phyloP scores from a whole-genome alignment of 108 stramenopile genomes.

The Pseudonitzschia multiseries region DNA sequence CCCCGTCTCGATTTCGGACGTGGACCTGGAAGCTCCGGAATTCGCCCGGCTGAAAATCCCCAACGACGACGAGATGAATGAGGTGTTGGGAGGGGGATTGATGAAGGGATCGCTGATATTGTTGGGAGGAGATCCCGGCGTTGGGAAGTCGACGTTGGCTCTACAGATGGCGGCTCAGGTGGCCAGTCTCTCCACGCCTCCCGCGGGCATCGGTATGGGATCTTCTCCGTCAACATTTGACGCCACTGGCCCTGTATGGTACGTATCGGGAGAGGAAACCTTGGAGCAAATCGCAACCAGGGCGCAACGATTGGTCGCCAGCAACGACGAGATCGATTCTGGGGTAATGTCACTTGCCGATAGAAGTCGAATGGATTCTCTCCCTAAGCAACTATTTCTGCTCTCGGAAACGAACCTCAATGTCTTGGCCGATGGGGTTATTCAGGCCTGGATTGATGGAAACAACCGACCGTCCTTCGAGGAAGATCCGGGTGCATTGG shows the following conservation, averaged over 20 bases:
- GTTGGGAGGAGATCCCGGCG: slow-evolving; percentile 93
- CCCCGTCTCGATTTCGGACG: slow-evolving; percentile 65
- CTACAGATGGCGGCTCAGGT: slow-evolving; percentile 71
- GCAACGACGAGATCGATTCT: slow-evolving; percentile 7
- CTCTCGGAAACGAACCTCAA: slow-evolving; percentile 76
- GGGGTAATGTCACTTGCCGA: background rate
- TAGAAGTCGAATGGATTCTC: background rate
- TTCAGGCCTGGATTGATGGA: slow-evolving; percentile 22
- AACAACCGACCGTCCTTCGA: background rate
- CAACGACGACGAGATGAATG: slow-evolving; percentile 79
- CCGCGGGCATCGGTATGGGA: slow-evolving; percentile 75
- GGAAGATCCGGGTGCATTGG: slow-evolving; percentile 3
- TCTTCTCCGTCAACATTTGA: slow-evolving; percentile 21
- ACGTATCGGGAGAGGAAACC: slow-evolving; percentile 94
- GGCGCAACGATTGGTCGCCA: slow-evolving; percentile 68
- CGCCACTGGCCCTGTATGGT: slow-evolving; percentile 76
- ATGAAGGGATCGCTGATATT: slow-evolving; percentile 87
- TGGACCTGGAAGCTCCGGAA: slow-evolving; percentile 46
- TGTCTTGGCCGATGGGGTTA: slow-evolving; percentile 54
- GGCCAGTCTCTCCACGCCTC: slow-evolving; percentile 49
- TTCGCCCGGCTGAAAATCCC: slow-evolving; percentile 52
- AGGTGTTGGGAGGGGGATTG: slow-evolving; percentile 92
- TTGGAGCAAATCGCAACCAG: slow-evolving; percentile 87
- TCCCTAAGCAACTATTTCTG: slow-evolving; percentile 57
- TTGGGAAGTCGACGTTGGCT: slow-evolving; percentile 72